phyloP scores from a whole-genome alignment of 208 protist species.

The Polymyxa betae region DNA sequence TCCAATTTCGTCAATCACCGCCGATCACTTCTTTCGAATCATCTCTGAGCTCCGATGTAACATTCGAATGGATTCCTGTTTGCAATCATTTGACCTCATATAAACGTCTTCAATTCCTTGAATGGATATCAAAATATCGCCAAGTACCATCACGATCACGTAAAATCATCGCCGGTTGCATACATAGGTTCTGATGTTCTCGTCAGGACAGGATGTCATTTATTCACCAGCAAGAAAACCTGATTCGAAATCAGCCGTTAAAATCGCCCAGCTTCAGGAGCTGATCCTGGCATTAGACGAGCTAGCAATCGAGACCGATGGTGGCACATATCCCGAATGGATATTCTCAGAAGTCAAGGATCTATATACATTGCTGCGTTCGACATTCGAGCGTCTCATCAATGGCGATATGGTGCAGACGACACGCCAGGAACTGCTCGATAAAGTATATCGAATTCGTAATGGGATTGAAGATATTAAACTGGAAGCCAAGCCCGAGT shows the following conservation, averaged over 20 bases:
- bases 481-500: background rate
- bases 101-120: no score
- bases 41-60: no score
- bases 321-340: background rate
- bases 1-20: no score
- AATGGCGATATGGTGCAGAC: background rate
- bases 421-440: background rate
- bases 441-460: background rate
- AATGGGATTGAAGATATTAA: background rate
- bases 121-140: no score
- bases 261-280: constrained; percentile 27
- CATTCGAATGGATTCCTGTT: no score
- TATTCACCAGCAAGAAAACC: background rate
- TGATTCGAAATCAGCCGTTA: background rate
- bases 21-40: no score
- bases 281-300: constrained; percentile 29
- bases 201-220: background rate
- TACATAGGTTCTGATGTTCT: background rate
- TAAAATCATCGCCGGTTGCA: background rate
- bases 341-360: background rate
- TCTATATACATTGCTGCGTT: background rate
- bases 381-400: background rate
- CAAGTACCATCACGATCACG: no score
- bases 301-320: background rate
- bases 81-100: no score